Evolutionary conservation across 2,329 filamentous ascomycete genomes (phyloP).

Genomic region (Aspergillus japonicus): DNA sequence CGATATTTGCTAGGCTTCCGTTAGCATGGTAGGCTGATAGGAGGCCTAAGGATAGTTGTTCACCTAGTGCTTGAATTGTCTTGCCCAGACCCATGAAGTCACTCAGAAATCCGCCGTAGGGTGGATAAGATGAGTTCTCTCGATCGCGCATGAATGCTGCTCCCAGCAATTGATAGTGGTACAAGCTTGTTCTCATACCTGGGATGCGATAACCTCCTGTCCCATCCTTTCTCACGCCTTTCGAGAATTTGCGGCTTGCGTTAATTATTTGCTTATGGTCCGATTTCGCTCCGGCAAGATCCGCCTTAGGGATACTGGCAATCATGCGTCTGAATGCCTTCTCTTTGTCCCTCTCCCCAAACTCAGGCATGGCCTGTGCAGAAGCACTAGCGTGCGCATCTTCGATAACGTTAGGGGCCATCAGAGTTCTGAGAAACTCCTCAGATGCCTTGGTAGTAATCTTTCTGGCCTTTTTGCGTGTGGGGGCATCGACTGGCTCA

Average conservation of each 20-base stretch:
- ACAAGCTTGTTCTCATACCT: conserved; percentile 34
- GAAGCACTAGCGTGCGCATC: conserved; percentile 29
- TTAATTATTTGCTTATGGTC: conserved; percentile 28
- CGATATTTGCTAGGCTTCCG: conserved; percentile 32
- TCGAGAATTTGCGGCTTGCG: conserved; percentile 31
- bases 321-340: conserved; percentile 36
- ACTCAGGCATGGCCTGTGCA: conserved; percentile 24
- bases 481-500: neutral
- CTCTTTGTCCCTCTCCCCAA: conserved; percentile 23
- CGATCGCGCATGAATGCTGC: conserved; percentile 37
- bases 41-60: neutral
- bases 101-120: conserved; percentile 39
- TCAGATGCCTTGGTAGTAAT: neutral
- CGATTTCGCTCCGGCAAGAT: conserved; percentile 20
- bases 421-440: conserved; percentile 23
- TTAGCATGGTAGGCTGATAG: neutral
- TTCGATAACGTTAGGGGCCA: conserved; percentile 21
- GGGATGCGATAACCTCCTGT: conserved; percentile 33
- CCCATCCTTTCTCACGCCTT: conserved; percentile 26
- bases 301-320: conserved; percentile 28
- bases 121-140: conserved; percentile 24
- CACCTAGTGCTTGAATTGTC: conserved; percentile 38
- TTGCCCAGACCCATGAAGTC: conserved; percentile 47
- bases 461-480: conserved; percentile 8
- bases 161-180: conserved; percentile 37